Base-by-base conservation (phyloP, 2,329 filamentous ascomycete species). In the Fusarium pseudocircinatum region DNA sequence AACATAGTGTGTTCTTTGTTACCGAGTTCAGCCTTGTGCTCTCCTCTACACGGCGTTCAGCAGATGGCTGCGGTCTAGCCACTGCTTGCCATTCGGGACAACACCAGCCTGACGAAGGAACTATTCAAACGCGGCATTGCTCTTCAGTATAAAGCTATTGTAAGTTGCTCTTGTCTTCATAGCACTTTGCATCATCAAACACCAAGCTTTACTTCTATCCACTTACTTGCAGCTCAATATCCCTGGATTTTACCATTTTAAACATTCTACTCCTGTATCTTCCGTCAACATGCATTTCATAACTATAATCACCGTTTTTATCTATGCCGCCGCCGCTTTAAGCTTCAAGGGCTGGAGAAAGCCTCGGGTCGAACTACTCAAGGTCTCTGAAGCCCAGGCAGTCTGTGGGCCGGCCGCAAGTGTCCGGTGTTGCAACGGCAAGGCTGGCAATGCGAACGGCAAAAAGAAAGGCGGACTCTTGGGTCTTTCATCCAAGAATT, bases 221-320 rank as follows among this genome's bases (percentile, higher is more conserved):
- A 30, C 20, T 28, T 47, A 0, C 14, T 20, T 16, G 13, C 44
- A n/a, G 20, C 14, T n/a, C 20, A 30, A 15, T 5, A 9, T n/a
- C 20, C 9, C 26, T 6, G 44, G 11, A 7, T 16, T 6, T 3
- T 1, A 20, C 12, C 4, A 0, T 26, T 26, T 44, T 14, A 39
- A 28, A 20, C 11, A 44, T 26, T 44, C 6, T 6, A 20, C 24
- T 13, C 5, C 5, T 2, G 1, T 0, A 26, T 28, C 9, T 4
- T 16, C 20, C 14, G 13, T 9, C 26, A n/a, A 12, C 4, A 30
- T 49, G 46, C 26, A 49, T 30, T 49, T n/a, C 20, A 49, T n/a
- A 20, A 30, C 28, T 2, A 16, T 15, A 6, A 6, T 30, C 4
- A 49, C 4, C 20, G 20, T 30, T 7, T n/a, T 30, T 13, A 6